phyloP scores from a whole-genome alignment of 2,329 filamentous ascomycete species.

The Leptographium lundbergii region DNA sequence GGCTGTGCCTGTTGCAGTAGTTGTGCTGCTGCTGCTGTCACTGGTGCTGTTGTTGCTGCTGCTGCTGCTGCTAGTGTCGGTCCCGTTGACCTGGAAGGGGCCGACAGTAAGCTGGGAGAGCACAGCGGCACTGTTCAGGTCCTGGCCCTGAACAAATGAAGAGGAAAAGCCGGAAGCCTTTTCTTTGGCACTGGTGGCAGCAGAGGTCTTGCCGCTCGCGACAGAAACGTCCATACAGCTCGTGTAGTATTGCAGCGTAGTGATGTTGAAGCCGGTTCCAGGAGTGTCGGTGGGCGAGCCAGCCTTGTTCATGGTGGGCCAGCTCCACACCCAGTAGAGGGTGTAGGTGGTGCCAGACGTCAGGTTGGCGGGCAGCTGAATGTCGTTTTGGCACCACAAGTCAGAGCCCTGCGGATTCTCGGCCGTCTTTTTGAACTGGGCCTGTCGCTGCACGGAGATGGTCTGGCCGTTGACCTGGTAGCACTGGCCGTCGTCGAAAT shows the following conservation, averaged over 20 bases:
- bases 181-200: slow-evolving; percentile 2
- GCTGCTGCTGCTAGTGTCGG: slow-evolving; percentile 7
- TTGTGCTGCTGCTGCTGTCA: slow-evolving; percentile 4
- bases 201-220: neutral
- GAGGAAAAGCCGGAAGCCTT: slow-evolving; percentile 7
- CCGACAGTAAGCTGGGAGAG: slow-evolving; percentile 28
- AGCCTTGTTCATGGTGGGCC: slow-evolving; percentile 47
- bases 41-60: slow-evolving; percentile 5
- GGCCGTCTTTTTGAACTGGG: slow-evolving; percentile 35
- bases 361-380: slow-evolving; percentile 58
- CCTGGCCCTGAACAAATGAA: slow-evolving; percentile 22
- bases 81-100: slow-evolving; percentile 28
- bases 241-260: slow-evolving; percentile 25
- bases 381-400: slow-evolving; percentile 69
- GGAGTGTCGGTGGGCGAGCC: slow-evolving; percentile 17
- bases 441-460: slow-evolving; percentile 47
- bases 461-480: slow-evolving; percentile 57
- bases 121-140: slow-evolving; percentile 31
- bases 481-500: slow-evolving; percentile 86
- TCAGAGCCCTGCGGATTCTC: slow-evolving; percentile 42
- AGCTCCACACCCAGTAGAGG: slow-evolving; percentile 96
- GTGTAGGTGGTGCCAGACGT: slow-evolving; percentile 56
- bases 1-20: neutral
- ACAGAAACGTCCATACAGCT: slow-evolving; percentile 29
- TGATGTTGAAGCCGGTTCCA: slow-evolving; percentile 20